Percentiles rank a stretch among this genome's conserved stretches.
phyloP scores from a whole-genome alignment of 1,284 basidiomycete species.

The Fomitopsis schrenkii region DNA sequence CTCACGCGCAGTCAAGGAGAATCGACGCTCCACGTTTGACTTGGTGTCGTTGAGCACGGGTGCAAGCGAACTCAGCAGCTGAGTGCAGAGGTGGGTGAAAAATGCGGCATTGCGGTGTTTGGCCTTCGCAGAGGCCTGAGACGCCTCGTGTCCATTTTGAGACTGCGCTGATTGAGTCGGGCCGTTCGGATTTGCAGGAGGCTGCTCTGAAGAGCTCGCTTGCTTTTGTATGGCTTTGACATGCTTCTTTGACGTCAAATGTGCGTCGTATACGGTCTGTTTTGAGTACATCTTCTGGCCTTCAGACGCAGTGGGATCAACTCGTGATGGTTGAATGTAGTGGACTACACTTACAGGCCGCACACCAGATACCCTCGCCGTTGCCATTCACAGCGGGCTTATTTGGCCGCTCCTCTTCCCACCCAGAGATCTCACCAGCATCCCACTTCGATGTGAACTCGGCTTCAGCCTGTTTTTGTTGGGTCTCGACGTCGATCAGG shows the following conservation, averaged over 20 bases:
- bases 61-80: conserved; percentile 63
- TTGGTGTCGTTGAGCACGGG: conserved; percentile 84
- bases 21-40: conserved; percentile 93
- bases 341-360: conserved; percentile 69
- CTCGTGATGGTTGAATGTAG: too few species aligned
- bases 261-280: conserved; percentile 97
- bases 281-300: conserved; percentile 94
- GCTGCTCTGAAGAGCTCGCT: conserved; percentile 44
- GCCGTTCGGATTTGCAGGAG: conserved; percentile 62
- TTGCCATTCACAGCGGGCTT: conserved; percentile 37
- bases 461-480: conserved; percentile 58
- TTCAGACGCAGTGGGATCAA: conserved; percentile 26
- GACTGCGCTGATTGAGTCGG: conserved; percentile 27
- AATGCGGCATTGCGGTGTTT: conserved; percentile 71
- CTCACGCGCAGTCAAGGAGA: conserved; percentile 94
- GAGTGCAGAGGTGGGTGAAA: conserved; percentile 67
- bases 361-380: conserved; percentile 86
- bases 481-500: conserved; percentile 74
- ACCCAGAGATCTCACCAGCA: conserved; percentile 67
- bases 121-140: conserved; percentile 42
- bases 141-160: conserved; percentile 17
- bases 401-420: conserved; percentile 55
- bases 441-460: conserved; percentile 86
- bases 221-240: conserved; percentile 83
- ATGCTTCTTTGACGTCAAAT: conserved; percentile 93